These are phyloP conservation scores for Claviceps lovelessii DNA, from an alignment of 2,329 filamentous ascomycete species.

Conservation along the genomic window DNA sequence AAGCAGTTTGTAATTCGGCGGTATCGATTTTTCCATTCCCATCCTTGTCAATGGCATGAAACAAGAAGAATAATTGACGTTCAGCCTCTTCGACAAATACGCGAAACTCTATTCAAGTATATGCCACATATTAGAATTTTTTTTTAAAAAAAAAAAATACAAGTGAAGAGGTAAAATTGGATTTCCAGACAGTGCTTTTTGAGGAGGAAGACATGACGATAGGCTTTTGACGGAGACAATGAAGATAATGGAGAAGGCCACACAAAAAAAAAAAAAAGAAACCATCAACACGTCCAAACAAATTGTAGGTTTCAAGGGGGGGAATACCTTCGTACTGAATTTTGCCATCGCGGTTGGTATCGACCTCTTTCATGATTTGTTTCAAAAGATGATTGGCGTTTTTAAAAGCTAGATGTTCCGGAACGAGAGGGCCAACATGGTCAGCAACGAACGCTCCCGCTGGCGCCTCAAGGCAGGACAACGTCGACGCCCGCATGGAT, in stretches of 20 bases:
- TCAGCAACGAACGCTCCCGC: slow-evolving; percentile 1
- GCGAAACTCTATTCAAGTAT: slow-evolving; percentile 56
- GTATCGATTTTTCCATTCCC: slow-evolving; percentile 76
- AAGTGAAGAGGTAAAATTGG: not conserved
- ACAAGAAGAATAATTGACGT: slow-evolving; percentile 65
- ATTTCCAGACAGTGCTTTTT: not conserved
- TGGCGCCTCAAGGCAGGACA: not conserved
- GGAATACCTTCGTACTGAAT: slow-evolving; percentile 74
- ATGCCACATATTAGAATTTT: not conserved
- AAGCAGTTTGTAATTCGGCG: slow-evolving; percentile 66
- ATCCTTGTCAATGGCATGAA: slow-evolving; percentile 75
- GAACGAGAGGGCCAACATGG: not conserved
- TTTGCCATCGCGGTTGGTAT: slow-evolving; percentile 73
- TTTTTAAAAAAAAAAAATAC: too few species aligned
- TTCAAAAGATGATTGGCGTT: slow-evolving; percentile 78
- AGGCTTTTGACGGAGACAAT: not conserved
- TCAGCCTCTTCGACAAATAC: slow-evolving; percentile 80
- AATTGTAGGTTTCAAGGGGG: too few species aligned
- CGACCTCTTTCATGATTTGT: slow-evolving; percentile 68
- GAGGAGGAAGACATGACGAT: not conserved
- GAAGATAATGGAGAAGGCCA: not conserved
- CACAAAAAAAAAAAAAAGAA: slow-evolving; percentile 13
- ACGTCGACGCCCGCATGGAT: not conserved
- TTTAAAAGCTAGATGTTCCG: slow-evolving; percentile 46
- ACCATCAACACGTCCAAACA: too few species aligned